phyloP scores from a whole-genome alignment of 2,329 filamentous ascomycete species.

The Scopulariopsis brevicaulis region DNA sequence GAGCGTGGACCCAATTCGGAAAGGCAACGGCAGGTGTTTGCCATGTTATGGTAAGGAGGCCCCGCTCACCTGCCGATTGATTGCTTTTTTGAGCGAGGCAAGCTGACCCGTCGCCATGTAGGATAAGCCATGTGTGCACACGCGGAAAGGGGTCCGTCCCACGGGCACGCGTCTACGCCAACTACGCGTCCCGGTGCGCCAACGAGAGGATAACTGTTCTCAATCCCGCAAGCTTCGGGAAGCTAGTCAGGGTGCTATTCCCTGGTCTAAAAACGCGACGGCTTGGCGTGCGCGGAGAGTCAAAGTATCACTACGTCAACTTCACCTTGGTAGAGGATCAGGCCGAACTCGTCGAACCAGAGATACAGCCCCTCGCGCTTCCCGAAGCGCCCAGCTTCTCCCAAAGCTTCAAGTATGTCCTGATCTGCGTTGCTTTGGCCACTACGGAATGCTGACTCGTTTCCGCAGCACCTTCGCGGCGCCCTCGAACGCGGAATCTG shows the following conservation, averaged over 20 bases:
- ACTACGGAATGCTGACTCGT: not conserved
- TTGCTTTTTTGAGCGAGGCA: not conserved
- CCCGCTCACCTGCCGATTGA: not conserved
- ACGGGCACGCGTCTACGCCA: slow-evolving; percentile 85
- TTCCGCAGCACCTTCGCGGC: not conserved
- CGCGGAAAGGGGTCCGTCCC: slow-evolving; percentile 79
- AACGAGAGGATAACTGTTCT: slow-evolving; percentile 89
- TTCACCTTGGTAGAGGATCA: slow-evolving; percentile 50
- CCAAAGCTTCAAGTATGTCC: slow-evolving; percentile 37
- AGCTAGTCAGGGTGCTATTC: slow-evolving; percentile 91
- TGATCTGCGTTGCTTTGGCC: not conserved
- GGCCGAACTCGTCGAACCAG: slow-evolving; percentile 31
- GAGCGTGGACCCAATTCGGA: slow-evolving; percentile 74
- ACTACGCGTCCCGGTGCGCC: slow-evolving; percentile 86
- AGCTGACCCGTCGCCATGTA: slow-evolving; percentile 18
- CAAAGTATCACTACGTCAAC: slow-evolving; percentile 91
- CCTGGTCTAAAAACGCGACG: slow-evolving; percentile 88
- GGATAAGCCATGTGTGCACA: slow-evolving; percentile 63
- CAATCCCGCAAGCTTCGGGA: slow-evolving; percentile 95
- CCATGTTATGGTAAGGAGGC: slow-evolving; percentile 66
- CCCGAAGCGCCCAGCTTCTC: slow-evolving; percentile 34
- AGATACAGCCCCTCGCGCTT: slow-evolving; percentile 34
- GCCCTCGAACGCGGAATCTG: not conserved
- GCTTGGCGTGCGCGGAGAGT: slow-evolving; percentile 87
- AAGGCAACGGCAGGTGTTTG: slow-evolving; percentile 74